phyloP scores from a whole-genome alignment of 1,284 basidiomycete genomes.

The Cutaneotrichosporon sp. region DNA sequence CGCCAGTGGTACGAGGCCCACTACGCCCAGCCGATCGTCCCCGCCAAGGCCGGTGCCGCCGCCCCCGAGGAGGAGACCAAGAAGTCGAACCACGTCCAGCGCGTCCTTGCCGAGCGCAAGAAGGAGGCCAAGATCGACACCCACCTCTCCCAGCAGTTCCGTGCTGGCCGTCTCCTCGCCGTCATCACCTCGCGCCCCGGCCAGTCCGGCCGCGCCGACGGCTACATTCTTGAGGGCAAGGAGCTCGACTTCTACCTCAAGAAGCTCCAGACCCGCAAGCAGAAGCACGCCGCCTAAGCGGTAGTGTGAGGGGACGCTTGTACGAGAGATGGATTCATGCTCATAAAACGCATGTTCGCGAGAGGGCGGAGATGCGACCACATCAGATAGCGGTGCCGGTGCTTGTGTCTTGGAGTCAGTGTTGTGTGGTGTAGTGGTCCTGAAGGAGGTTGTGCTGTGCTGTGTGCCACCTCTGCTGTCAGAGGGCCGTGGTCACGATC shows the following conservation, averaged over 20 bases:
- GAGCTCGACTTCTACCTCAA: constrained; percentile 96
- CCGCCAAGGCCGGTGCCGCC: constrained; percentile 62
- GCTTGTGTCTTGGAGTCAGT: neutral
- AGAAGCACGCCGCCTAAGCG: constrained; percentile 70
- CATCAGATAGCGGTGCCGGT: neutral
- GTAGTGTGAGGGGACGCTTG: constrained; percentile 25
- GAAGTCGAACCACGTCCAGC: constrained; percentile 84
- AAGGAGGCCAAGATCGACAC: constrained; percentile 90
- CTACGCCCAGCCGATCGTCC: constrained; percentile 87
- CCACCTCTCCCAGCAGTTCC: constrained; percentile 66
- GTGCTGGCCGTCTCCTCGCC: constrained; percentile 64
- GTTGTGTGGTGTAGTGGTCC: constrained; percentile 1
- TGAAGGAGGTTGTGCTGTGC: too few species aligned
- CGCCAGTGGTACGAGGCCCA: constrained; percentile 97
- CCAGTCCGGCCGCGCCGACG: constrained; percentile 90
- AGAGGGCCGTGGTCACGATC: too few species aligned
- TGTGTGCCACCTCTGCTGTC: too few species aligned
- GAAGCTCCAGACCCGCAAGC: constrained; percentile 88
- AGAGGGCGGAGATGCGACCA: constrained; percentile 1
- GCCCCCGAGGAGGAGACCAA: constrained; percentile 64
- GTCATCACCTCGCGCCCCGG: constrained; percentile 87
- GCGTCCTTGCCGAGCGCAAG: constrained; percentile 81
- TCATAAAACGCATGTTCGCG: constrained; percentile 14
- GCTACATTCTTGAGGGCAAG: constrained; percentile 94
- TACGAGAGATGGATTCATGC: constrained; percentile 36